Evolutionary conservation across 352 stramenopile genomes (phyloP).

Genomic region (Globisporangium middletonii): DNA sequence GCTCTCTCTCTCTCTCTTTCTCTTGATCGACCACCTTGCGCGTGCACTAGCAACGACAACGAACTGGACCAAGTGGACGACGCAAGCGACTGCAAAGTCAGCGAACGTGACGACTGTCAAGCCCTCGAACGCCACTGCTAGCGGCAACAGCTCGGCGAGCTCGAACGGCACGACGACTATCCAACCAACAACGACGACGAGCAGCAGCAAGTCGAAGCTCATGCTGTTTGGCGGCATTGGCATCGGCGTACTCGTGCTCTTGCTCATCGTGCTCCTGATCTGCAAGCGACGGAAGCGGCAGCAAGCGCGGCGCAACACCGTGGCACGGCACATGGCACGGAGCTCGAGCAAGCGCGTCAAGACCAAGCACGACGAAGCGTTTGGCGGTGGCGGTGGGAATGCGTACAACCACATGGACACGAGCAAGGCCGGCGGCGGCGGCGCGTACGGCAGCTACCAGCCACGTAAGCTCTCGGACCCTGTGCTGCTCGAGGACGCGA

Average conservation of each 20-base stretch:
- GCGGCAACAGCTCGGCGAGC: conserved; percentile 14
- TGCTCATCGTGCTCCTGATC: conserved; percentile 43
- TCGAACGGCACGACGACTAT: neutral
- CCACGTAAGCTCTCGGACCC: conserved; percentile 34
- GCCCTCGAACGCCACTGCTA: conserved; percentile 7
- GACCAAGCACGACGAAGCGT: conserved; percentile 35
- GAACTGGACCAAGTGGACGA: conserved; percentile 15
- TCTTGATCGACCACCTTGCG: conserved; percentile 3
- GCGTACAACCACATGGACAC: conserved; percentile 54
- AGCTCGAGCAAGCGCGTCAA: conserved; percentile 35
- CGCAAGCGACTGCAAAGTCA: conserved; percentile 2
- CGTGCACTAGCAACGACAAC: conserved; percentile 13
- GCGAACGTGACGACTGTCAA: conserved; percentile 6
- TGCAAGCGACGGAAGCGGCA: conserved; percentile 34
- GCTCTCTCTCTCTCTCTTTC: neutral
- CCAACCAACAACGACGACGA: neutral
- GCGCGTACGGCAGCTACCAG: conserved; percentile 21
- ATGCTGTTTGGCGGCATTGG: conserved; percentile 52
- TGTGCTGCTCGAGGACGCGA: conserved; percentile 29
- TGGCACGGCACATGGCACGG: conserved; percentile 9
- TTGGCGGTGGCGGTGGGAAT: conserved; percentile 10
- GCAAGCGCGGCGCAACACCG: conserved; percentile 9
- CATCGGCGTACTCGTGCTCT: conserved; percentile 38
- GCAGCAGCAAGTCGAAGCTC: conserved; percentile 13
- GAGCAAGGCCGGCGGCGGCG: conserved; percentile 39